Base-by-base conservation (phyloP, 441 rosid species). In the Erodium texanum region DNA sequence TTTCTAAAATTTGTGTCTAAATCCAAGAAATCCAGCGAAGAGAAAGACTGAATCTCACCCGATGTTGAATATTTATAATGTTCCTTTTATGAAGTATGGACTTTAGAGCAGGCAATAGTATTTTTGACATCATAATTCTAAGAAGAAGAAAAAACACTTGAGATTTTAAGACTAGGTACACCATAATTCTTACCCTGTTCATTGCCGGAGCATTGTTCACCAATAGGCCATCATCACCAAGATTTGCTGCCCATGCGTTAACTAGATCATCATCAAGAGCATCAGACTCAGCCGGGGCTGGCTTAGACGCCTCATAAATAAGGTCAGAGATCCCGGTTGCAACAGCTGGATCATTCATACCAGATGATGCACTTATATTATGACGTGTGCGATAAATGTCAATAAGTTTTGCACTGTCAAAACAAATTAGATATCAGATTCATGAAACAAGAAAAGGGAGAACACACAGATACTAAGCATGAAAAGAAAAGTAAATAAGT, bases 231-330 rank as follows among this genome's bases (percentile, higher is more conserved):
- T 92, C 97, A 79, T 95, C 98, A 64, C 95, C 99, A 70, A 95
- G 98, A 79, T 87, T 95, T 75, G 96, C 90, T 62, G 98, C 99
- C 99, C 98, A 95, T 63, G 97, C 99, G 79, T 95, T 92, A 66
- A 95, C 99, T 50, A 95, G 85, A 81, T 95, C 99, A 86, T 95
- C 96, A 74, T 95, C 98, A 54, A 92, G 87, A n/a, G 82, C 76
- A 77, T 88, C 89, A 70, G 93, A 76, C 76, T 89, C 88, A 61
- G 78, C 79, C 62, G 86, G 83, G 52, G 90, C 85, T 27, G 88
- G 92, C 76, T 84, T 85, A 67, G 97, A 86, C 78, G 64, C 32
- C 64, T 95, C 98, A 78, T 92, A 92, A 58, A 92, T 77, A 69
- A 95, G 86, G 76, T 92, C 99, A 67, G 98, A 90, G 76, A 95